These are phyloP conservation scores for Clarireedia hainanense DNA, from an alignment of 2,329 filamentous ascomycete genomes.

Conservation along the genomic window DNA sequence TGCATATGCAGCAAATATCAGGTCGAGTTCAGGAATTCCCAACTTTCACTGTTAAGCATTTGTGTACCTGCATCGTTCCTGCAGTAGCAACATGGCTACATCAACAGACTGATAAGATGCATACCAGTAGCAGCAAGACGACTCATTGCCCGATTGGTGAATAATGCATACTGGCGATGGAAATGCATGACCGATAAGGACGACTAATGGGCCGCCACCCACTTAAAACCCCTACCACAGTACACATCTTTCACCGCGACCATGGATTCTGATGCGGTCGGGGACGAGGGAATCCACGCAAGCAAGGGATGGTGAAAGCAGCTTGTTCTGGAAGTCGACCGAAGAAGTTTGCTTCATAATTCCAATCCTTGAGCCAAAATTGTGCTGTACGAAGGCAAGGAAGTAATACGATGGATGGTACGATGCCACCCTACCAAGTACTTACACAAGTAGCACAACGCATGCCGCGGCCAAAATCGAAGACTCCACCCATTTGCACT, in stretches of 20 bases:
- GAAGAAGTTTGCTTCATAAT: constrained; percentile 6
- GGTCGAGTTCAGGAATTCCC: neutral
- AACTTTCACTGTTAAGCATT: constrained; percentile 5
- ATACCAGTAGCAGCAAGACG: neutral
- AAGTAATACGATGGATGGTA: constrained; percentile 1
- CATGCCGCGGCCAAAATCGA: constrained; percentile 2
- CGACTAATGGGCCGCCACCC: neutral
- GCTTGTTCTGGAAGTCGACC: constrained; percentile 21
- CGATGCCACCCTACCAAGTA: neutral
- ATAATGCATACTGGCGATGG: neutral
- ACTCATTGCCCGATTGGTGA: constrained; percentile 12
- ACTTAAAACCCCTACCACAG: constrained; percentile 5
- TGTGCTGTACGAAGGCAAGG: neutral
- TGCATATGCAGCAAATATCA: constrained; percentile 6
- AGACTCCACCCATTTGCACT: neutral
- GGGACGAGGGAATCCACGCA: neutral
- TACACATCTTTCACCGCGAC: constrained; percentile 6
- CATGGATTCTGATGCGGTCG: neutral
- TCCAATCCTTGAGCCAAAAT: neutral
- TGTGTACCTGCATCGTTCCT: constrained; percentile 27
- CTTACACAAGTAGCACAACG: neutral
- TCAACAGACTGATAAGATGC: neutral
- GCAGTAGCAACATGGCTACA: constrained; percentile 15
- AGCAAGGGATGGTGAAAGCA: neutral
- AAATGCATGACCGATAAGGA: constrained; percentile 8